These are phyloP conservation scores for Pestalotiopsis sp. DNA, from an alignment of 2,329 filamentous ascomycete genomes.

Conservation along the genomic window DNA sequence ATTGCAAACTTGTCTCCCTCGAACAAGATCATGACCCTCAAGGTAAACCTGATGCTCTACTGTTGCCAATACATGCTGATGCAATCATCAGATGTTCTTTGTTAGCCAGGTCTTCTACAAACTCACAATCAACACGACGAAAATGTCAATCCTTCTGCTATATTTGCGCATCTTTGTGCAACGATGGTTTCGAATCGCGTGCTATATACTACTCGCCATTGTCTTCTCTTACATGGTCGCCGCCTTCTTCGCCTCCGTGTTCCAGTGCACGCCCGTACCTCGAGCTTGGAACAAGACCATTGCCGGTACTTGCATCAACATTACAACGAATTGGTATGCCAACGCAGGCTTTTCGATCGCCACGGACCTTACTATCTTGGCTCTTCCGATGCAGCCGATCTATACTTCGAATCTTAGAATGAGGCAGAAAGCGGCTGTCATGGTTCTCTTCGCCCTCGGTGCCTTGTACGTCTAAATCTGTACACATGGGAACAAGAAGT, in stretches of 20 bases:
- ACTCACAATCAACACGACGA: constrained; percentile 54
- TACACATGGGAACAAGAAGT: neutral
- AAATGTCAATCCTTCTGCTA: constrained; percentile 53
- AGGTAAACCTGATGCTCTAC: constrained; percentile 20
- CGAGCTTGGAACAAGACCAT: constrained; percentile 47
- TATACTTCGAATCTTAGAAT: constrained; percentile 44
- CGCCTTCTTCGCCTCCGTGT: constrained; percentile 47
- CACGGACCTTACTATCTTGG: constrained; percentile 48
- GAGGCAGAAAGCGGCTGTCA: constrained; percentile 43
- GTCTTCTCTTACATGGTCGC: constrained; percentile 48
- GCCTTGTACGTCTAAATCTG: constrained; percentile 37
- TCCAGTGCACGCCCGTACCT: constrained; percentile 51
- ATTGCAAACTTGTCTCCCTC: constrained; percentile 34
- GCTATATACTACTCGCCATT: constrained; percentile 42
- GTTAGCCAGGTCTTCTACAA: constrained; percentile 57
- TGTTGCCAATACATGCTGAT: neutral
- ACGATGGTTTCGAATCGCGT: constrained; percentile 44
- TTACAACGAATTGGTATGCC: constrained; percentile 50
- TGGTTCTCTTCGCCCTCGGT: constrained; percentile 45
- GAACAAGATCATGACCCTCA: constrained; percentile 39
- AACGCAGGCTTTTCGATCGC: constrained; percentile 51
- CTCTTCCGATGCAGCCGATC: constrained; percentile 51
- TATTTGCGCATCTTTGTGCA: constrained; percentile 57
- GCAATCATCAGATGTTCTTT: constrained; percentile 45
- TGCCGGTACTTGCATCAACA: constrained; percentile 45